phyloP scores from a whole-genome alignment of 257 asterid genomes.

The Fraxinus pennsylvanica region DNA sequence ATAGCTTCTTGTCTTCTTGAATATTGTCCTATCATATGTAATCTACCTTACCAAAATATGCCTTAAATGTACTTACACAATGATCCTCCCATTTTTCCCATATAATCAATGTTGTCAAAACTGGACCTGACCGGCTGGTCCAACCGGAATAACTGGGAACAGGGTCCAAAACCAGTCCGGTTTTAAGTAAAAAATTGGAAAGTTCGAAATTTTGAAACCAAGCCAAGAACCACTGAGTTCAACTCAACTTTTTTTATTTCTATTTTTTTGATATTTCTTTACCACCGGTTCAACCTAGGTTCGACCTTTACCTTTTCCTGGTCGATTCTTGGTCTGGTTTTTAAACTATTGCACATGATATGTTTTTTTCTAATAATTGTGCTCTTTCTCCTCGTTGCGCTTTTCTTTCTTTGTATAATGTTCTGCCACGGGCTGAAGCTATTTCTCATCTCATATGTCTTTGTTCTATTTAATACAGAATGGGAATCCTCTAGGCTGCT shows the following conservation, averaged over 20 bases:
- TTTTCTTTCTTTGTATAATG: no score
- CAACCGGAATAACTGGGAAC: neutral
- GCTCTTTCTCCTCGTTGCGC: neutral
- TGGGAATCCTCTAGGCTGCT: slow-evolving; percentile 49
- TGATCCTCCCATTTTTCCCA: neutral
- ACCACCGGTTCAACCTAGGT: neutral
- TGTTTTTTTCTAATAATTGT: neutral
- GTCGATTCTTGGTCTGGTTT: no score
- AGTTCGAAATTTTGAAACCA: neutral
- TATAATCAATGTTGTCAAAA: neutral
- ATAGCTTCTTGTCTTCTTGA: no score
- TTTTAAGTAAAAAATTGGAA: neutral
- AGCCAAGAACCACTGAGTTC: neutral
- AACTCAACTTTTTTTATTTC: no score
- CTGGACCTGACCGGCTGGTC: neutral
- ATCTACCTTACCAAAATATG: no score
- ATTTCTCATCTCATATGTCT: neutral
- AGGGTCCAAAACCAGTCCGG: neutral
- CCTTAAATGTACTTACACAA: neutral
- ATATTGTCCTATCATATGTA: no score
- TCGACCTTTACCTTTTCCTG: neutral
- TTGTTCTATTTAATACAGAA: slow-evolving; percentile 37
- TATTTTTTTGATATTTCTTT: no score
- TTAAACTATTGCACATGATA: neutral
- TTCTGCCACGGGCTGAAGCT: neutral